Base-by-base conservation (phyloP, 805 yeast genomes). In the Dipodascopsis uninucleata region DNA sequence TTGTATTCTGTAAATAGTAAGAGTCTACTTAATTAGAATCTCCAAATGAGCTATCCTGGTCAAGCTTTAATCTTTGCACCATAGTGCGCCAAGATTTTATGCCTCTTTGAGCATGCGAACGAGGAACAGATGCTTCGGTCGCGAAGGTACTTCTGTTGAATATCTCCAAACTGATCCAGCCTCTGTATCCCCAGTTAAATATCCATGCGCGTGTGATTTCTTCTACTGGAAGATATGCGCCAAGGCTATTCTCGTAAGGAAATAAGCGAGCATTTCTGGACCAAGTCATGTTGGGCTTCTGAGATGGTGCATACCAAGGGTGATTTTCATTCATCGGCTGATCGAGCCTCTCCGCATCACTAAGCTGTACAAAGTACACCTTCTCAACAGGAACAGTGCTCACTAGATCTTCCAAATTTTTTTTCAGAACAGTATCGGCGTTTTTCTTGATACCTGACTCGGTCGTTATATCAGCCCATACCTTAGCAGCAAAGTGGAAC, bases 321-420 rank as follows among this genome's bases (percentile, higher is more conserved):
- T 44, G 48, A 6, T 6, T 31, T 9, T 26, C 23, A 12, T 18
- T 25, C 17, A 44, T 36, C 24, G 48, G 48, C 17, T 44, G 37
- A 5, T 22, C 24, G 18, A 24, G 35, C 20, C 36, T 28, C 28
- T 47, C 45, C 2, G 43, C 49, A 45, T 62, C 66, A 49, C 61
- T 55, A n/a, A 58, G 47, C 32, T 62, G 66, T 17, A 62, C 54
- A 32, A 55, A 55, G 38, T 61, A 61, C 2, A 62, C 35, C 36
- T 59, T 60, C 12, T 36, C 49, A 18, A 20, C 31, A 26, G 53
- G 54, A 16, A 55, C 45, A 25, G 36, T 37, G 8, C 38, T 37
- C 6, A 43, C 21, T 17, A 43, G 28, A 14, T 43, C 10, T 12
- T 47, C 51, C 25, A 56, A 28, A 1, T 32, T 22, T 3, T 31